Evolutionary conservation across 768 basidiomycete species (phyloP).

Genomic region (Psilocybe cubensis): DNA sequence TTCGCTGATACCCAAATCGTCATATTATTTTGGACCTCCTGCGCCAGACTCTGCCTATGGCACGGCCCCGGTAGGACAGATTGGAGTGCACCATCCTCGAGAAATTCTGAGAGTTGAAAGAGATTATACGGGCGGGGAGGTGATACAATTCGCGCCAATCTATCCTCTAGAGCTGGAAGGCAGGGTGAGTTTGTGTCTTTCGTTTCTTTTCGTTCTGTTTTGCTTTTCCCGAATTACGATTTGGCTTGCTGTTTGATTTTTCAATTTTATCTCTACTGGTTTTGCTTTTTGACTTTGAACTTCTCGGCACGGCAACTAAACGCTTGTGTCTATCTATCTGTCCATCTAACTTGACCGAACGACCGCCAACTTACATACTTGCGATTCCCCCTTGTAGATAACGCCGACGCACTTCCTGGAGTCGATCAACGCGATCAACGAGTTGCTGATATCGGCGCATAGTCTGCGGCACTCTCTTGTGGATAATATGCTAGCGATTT

Average conservation of each 20-base stretch:
- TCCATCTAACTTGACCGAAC: too few relatives aligned
- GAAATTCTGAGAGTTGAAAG: slow-evolving; percentile 92
- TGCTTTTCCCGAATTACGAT: too few relatives aligned
- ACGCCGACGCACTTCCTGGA: slow-evolving; percentile 89
- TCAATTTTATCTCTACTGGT: too few relatives aligned
- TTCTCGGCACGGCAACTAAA: background rate
- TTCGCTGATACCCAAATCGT: slow-evolving; percentile 71
- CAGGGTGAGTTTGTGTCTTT: slow-evolving; percentile 51
- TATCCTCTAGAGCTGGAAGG: slow-evolving; percentile 95
- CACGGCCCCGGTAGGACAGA: slow-evolving; percentile 78
- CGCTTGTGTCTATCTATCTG: background rate
- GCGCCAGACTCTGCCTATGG: slow-evolving; percentile 79
- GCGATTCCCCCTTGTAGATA: slow-evolving; percentile 67
- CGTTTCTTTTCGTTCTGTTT: slow-evolving; percentile 1
- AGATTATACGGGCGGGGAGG: slow-evolving; percentile 90
- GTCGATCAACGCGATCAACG: slow-evolving; percentile 91
- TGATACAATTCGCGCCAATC: slow-evolving; percentile 86
- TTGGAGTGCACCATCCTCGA: slow-evolving; percentile 88
- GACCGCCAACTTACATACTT: too few relatives aligned
- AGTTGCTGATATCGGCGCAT: slow-evolving; percentile 84
- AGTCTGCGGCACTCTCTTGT: slow-evolving; percentile 71
- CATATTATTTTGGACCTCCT: slow-evolving; percentile 86
- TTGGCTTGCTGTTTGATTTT: too few relatives aligned
- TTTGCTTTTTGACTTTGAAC: too few relatives aligned
- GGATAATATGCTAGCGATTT: slow-evolving; percentile 79